These are phyloP conservation scores for Dalbergia oliveri DNA, from an alignment of 306 rosid genomes.

Conservation along the genomic window DNA sequence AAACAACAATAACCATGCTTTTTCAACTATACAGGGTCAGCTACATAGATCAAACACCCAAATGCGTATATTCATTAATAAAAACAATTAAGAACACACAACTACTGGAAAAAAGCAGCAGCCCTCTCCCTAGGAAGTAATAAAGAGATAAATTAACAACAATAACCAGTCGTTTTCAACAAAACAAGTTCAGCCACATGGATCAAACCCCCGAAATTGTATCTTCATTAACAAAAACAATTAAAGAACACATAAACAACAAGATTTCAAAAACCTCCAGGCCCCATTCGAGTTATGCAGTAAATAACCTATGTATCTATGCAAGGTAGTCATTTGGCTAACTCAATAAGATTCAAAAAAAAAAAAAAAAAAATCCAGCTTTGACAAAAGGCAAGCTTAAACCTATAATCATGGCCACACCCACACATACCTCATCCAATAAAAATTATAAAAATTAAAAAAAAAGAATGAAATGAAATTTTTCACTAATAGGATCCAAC, in stretches of 20 bases:
- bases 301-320: not conserved
- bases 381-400: constrained; percentile 1
- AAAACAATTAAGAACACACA: constrained; percentile 8
- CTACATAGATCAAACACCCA: not conserved
- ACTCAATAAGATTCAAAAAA: not conserved
- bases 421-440: not conserved
- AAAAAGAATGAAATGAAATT: not conserved
- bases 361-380: not conserved
- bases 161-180: too few relatives aligned
- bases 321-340: not conserved
- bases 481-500: constrained; percentile 48
- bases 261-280: not conserved
- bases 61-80: not conserved
- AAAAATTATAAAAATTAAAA: not conserved
- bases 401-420: not conserved
- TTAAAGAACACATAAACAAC: not conserved
- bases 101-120: not conserved
- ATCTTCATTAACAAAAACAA: too few relatives aligned
- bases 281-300: not conserved
- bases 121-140: too few relatives aligned
- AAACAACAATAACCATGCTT: not conserved
- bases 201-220: too few relatives aligned
- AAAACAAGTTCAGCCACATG: too few relatives aligned
- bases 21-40: not conserved
- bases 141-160: too few relatives aligned